Percentiles rank a stretch among this genome's conserved stretches.
phyloP scores from a whole-genome alignment of 2,329 filamentous ascomycete species.

The Coniochaeta hoffmannii region DNA sequence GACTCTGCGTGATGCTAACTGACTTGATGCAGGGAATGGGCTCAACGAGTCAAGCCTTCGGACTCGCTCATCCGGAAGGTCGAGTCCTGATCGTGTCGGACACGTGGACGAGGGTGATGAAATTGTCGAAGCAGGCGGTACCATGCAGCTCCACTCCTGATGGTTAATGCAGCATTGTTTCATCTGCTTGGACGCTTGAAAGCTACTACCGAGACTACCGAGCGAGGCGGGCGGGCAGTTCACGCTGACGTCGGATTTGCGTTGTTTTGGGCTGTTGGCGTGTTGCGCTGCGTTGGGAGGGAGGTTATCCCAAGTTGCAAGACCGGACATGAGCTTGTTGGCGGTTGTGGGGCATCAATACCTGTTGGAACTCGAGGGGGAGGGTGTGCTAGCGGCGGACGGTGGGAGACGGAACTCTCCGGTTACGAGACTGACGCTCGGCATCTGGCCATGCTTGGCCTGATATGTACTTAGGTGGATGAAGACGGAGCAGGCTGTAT shows the following conservation, averaged over 20 bases:
- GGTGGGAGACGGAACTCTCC: no score
- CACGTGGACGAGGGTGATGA: neutral
- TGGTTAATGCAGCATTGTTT: neutral
- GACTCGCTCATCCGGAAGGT: constrained; percentile 57
- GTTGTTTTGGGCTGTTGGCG: neutral
- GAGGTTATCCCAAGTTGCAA: neutral
- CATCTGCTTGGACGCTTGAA: neutral
- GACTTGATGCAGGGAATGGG: constrained; percentile 49
- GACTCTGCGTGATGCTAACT: constrained; percentile 17
- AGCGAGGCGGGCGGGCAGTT: no score
- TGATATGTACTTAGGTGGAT: no score
- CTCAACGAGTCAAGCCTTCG: constrained; percentile 53
- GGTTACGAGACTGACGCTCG: no score
- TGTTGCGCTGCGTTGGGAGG: neutral
- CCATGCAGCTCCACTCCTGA: neutral
- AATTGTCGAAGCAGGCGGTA: neutral
- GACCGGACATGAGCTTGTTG: neutral
- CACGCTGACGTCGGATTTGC: no score
- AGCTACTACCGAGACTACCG: neutral
- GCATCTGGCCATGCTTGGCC: no score
- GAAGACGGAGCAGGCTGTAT: no score
- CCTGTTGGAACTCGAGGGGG: no score
- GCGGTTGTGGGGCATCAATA: neutral
- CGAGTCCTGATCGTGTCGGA: constrained; percentile 13
- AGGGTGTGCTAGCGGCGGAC: no score